Evolutionary conservation across 2,329 filamentous ascomycete genomes (phyloP).

Genomic region (Xylariomycetidae sp.): DNA sequence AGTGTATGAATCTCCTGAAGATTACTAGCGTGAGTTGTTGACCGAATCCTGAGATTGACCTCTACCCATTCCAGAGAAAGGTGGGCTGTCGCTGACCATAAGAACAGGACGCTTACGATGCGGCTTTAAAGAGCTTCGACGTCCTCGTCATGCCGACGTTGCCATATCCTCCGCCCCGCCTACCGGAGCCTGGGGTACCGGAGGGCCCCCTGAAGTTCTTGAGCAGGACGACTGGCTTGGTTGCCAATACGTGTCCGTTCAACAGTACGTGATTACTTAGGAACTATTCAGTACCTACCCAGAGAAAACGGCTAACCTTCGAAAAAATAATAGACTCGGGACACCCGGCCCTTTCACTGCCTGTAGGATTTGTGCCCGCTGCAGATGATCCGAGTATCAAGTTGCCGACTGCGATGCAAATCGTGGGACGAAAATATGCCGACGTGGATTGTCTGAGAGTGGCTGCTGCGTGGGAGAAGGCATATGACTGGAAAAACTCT

Average conservation of each 20-base stretch:
- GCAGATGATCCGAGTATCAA: constrained; percentile 19
- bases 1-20: constrained; percentile 20
- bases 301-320: too few species aligned
- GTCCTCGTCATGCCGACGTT: constrained; percentile 25
- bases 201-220: constrained; percentile 13
- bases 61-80: not conserved
- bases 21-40: constrained; percentile 12
- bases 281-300: too few species aligned
- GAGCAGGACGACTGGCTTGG: constrained; percentile 8
- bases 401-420: constrained; percentile 23
- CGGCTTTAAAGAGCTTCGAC: constrained; percentile 18
- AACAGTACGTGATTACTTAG: constrained; percentile 20
- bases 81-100: not conserved
- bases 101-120: constrained; percentile 20
- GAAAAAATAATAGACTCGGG: constrained; percentile 18
- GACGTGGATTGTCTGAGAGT: constrained; percentile 21
- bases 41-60: not conserved
- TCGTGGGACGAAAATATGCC: constrained; percentile 22
- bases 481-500: constrained; percentile 23
- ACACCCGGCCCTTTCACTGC: constrained; percentile 24
- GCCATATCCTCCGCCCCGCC: constrained; percentile 12
- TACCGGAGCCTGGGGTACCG: constrained; percentile 11
- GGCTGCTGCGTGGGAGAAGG: constrained; percentile 24
- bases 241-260: constrained; percentile 20
- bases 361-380: constrained; percentile 23